Evolutionary conservation across 306 rosid species (phyloP).

Genomic region (Rosa persica): DNA sequence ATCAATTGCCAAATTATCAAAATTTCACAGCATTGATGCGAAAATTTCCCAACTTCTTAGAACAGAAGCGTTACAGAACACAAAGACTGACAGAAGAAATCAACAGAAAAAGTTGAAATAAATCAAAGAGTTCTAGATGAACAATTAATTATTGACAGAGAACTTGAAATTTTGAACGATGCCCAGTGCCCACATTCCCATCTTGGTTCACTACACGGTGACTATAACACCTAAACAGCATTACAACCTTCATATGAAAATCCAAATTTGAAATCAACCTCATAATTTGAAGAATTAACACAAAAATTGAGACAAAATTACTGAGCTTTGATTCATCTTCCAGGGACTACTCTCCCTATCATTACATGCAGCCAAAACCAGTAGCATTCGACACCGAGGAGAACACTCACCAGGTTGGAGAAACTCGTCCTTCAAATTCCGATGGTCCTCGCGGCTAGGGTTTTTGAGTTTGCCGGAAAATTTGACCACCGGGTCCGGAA

Average conservation of each 20-base stretch:
- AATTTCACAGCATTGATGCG: not conserved
- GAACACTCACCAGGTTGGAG: constrained; percentile 46
- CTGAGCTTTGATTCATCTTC: not conserved
- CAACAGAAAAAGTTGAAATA: not conserved
- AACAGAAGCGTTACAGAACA: not conserved
- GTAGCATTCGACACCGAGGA: not conserved
- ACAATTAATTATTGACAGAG: not conserved
- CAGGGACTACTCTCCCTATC: not conserved
- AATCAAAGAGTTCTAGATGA: not conserved
- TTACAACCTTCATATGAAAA: not conserved
- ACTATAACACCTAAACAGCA: not conserved
- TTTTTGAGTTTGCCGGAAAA: constrained; percentile 27
- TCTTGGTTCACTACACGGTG: not conserved
- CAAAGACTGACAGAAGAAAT: no score
- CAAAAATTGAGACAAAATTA: not conserved
- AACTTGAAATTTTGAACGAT: not conserved
- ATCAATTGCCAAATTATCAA: not conserved
- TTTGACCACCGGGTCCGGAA: constrained; percentile 30
- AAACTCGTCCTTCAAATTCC: constrained; percentile 27
- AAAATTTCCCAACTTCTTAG: not conserved
- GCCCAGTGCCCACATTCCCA: not conserved
- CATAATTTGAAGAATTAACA: not conserved
- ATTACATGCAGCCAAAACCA: not conserved
- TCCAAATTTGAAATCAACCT: not conserved
- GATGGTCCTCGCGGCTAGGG: constrained; percentile 35